Evolutionary conservation across 2,329 filamentous ascomycete genomes (phyloP), one percentile per base, ranked within the genome.

Genomic region (Teratosphaeria pseudoeucalypti): DNA sequence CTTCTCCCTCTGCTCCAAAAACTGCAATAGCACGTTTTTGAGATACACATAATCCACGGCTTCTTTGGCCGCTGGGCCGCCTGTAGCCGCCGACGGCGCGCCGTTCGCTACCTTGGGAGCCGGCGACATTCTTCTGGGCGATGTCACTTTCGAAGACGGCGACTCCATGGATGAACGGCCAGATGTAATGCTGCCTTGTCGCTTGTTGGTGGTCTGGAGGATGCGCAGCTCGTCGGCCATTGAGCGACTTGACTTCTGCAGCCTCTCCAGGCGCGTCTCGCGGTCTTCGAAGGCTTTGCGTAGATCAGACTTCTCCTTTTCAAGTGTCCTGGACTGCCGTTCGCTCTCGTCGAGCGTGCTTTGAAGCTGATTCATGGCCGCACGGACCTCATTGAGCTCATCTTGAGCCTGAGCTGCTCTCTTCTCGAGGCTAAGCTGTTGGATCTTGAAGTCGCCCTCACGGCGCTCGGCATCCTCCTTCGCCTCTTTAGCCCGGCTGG

Each of bases 311-410:
- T 87, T 88, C 70, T 95, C 89, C 75, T 85, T 89, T 73, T 96
- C 92, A 5, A 89, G 79, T n/a, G 94, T 88, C 34, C 85, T 82
- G 0, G 89, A 85, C 73, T 95, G 89, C 70, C 83, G 85, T 75
- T 99, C 94, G 39, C 88, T 92, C 55, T 90, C 89, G 66, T 97
- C 92, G 1, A 99, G 79, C 0, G 91, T 86, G 60, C 89, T 82
- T 1, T 89, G 85, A 34, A 99, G 79, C 65, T 89, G 86, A 6
- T 84, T 80, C 77, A 95, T 90, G 0, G 91, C 89, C 6, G 83
- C 77, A 34, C 87, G 85, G 68, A 92, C 82, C 66, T 96, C 91
- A 3, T 81, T 81, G 1, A 87, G 81, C 72, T 97, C 92, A 52
- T 86, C 84, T 2, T 80, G 81, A 0, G 89, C 85, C 64, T 84